These are phyloP conservation scores for Hypoxylon sp. DNA, from an alignment of 2,329 filamentous ascomycete species.

Conservation along the genomic window DNA sequence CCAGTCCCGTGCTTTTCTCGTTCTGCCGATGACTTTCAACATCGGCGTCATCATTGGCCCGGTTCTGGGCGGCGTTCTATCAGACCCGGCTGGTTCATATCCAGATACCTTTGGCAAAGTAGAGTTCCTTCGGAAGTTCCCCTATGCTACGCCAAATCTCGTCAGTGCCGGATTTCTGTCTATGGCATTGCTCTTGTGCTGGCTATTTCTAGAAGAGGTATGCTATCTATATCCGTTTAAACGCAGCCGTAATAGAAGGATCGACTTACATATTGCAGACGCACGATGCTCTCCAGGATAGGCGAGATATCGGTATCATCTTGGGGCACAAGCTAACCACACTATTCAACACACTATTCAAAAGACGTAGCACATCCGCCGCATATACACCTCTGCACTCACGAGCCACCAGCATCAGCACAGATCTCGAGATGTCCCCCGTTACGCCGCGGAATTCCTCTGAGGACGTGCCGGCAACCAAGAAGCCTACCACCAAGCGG, in stretches of 20 bases:
- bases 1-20: conserved; percentile 59
- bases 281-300: conserved; percentile 60
- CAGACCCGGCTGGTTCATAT: conserved; percentile 60
- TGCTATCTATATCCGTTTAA: conserved; percentile 15
- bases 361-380: conserved; percentile 41
- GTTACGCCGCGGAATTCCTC: conserved; percentile 38
- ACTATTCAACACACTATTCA: conserved; percentile 49
- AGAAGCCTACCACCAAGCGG: conserved; percentile 38
- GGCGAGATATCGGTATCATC: conserved; percentile 59
- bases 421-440: conserved; percentile 52
- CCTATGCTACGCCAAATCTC: conserved; percentile 68
- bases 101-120: conserved; percentile 62
- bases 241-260: not conserved
- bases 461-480: conserved; percentile 31
- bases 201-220: conserved; percentile 66
- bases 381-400: conserved; percentile 55
- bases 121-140: conserved; percentile 62
- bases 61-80: conserved; percentile 62
- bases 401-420: conserved; percentile 48
- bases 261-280: conserved; percentile 54
- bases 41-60: conserved; percentile 72
- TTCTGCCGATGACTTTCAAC: conserved; percentile 79
- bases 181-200: conserved; percentile 59
- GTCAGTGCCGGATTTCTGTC: conserved; percentile 64
- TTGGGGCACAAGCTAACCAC: conserved; percentile 55